A percentile compares a stretch with the other conserved stretches of the same genome.
Evolutionary conservation across 208 protist species (phyloP).

Genomic region (Ichthyophonus hoferi): DNA sequence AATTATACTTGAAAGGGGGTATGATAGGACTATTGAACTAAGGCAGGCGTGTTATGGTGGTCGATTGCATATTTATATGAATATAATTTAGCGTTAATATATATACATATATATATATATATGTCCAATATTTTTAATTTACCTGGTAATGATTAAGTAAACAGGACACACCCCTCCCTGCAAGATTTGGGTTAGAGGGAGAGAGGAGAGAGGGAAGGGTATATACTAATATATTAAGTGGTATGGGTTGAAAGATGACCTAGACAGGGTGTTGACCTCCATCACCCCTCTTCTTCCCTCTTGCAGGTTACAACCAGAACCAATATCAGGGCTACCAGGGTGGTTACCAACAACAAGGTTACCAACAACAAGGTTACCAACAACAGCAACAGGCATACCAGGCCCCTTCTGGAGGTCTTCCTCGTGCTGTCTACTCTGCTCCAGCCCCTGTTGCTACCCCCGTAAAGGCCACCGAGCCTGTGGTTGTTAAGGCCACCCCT

Average conservation of each 20-base stretch:
- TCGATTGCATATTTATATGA: background rate
- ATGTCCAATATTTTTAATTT: no score
- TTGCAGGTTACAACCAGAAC: background rate
- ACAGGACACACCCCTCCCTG: background rate
- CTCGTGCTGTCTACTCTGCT: background rate
- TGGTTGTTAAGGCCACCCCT: background rate
- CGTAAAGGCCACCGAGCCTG: background rate
- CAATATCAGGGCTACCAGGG: background rate
- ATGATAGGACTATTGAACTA: no score
- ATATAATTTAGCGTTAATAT: background rate
- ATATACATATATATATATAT: background rate
- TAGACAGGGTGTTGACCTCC: background rate
- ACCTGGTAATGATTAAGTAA: background rate
- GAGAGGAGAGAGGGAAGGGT: no score
- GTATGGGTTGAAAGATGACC: background rate
- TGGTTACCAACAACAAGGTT: background rate
- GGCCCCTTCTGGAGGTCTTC: background rate
- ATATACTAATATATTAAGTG: background rate
- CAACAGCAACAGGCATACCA: background rate
- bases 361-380: background rate
- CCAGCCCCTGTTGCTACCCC: constrained; percentile 2
- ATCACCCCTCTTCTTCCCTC: background rate
- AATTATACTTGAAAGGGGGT: no score
- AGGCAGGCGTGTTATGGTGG: no score
- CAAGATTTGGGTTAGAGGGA: background rate